These are phyloP conservation scores for Fusarium ramigenum DNA, from an alignment of 2,329 filamentous ascomycete species.

Conservation along the genomic window DNA sequence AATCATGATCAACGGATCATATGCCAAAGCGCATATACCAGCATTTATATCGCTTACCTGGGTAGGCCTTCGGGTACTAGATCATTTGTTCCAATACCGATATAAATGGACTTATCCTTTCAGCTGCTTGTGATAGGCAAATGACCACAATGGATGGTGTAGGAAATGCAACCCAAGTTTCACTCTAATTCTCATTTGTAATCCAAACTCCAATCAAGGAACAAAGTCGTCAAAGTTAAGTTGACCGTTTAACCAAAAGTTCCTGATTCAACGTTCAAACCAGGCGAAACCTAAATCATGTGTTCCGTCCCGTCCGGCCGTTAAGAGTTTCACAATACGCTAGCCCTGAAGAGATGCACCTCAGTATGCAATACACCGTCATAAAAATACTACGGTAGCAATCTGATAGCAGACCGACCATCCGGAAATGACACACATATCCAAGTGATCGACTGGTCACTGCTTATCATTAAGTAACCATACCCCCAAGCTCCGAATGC, in stretches of 20 bases:
- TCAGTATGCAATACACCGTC: background rate
- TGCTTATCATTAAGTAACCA: background rate
- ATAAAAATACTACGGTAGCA: background rate
- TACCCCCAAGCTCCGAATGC: background rate
- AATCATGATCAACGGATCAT: background rate
- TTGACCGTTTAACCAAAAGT: background rate
- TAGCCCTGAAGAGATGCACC: background rate
- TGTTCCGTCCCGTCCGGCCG: background rate
- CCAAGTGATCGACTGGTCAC: background rate
- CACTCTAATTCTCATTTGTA: background rate
- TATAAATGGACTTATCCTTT: background rate
- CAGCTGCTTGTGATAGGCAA: background rate
- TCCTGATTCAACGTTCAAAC: background rate
- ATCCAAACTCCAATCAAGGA: background rate
- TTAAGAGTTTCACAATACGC: background rate
- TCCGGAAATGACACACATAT: background rate
- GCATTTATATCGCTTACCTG: background rate
- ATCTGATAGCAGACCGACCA: background rate
- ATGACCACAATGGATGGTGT: background rate
- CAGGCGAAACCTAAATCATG: constrained; percentile 5
- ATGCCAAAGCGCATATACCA: background rate
- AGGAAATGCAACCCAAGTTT: background rate
- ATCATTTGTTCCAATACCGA: background rate
- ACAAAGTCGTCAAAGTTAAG: background rate
- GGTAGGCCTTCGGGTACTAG: too few species aligned